Conservation (phyloP, 2,329 filamentous ascomycete species). For the Mollisiaceae sp. region DNA sequence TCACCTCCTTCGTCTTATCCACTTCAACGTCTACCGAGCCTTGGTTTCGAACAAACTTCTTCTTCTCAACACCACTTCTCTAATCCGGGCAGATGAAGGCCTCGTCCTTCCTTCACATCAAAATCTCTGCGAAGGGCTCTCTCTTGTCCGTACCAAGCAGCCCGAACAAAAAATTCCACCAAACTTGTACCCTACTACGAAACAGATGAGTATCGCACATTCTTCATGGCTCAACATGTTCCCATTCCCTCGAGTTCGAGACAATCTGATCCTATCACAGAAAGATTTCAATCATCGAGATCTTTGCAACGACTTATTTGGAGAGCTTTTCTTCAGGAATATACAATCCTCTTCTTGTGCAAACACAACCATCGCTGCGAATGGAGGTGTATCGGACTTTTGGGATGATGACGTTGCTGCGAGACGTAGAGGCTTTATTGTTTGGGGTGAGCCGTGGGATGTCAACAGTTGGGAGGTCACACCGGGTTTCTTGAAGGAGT, state of each 20-base stretch:
- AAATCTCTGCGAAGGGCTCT: constrained; percentile 26
- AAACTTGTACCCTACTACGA: constrained; percentile 26
- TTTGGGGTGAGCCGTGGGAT: constrained; percentile 33
- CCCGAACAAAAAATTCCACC: constrained; percentile 18
- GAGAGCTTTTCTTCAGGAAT: constrained; percentile 24
- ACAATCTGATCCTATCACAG: constrained; percentile 32
- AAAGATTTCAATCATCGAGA: constrained; percentile 30
- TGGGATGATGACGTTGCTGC: constrained; percentile 27
- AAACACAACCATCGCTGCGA: background rate
- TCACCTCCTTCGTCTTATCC: constrained; percentile 35
- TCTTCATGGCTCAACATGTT: constrained; percentile 34
- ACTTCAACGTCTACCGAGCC: constrained; percentile 34
- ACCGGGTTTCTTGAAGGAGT: constrained; percentile 31
- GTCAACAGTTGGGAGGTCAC: constrained; percentile 32
- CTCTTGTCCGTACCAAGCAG: constrained; percentile 21
- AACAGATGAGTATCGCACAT: constrained; percentile 30
- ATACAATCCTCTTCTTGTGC: background rate
- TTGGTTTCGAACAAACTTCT: constrained; percentile 31
- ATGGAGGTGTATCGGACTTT: background rate
- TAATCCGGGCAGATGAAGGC: background rate
- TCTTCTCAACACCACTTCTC: constrained; percentile 18
- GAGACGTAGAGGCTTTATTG: constrained; percentile 26
- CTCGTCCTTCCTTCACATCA: background rate
- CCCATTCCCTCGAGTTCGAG: constrained; percentile 31
- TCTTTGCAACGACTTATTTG: constrained; percentile 31